Base-by-base conservation (phyloP, 2,329 filamentous ascomycete genomes). In the Aspergillus brasiliensis region DNA sequence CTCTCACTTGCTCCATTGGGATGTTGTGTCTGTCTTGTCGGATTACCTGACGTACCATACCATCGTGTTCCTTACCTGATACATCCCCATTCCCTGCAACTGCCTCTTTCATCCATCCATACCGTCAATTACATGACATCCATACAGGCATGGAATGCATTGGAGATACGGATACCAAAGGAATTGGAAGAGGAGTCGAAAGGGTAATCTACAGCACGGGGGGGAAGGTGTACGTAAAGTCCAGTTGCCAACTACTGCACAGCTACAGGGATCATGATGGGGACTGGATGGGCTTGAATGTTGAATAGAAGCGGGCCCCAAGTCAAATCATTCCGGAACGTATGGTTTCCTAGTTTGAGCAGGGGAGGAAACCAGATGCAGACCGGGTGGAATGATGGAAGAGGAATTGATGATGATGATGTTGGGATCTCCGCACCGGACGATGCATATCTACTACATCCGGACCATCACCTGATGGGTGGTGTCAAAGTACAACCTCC, bases 371-470 rank as follows among this genome's bases (percentile, higher is more conserved):
- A 11, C 31, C 31, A 28, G 15, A 23, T 34, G 40, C 40, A 28
- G 25, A n/a, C 46, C 21, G 40, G 48, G 47, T 46, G 51, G 57
- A 46, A 46, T 47, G 51, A 48, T 53, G n/a, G 47, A 37, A n/a
- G 37, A 47, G 52, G 25, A 3, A 49, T 27, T 10, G 52, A 42
- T 58, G 59, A 61, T 17, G 52, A 42, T 61, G 59, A 56, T 58
- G 58, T 55, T 31, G 49, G 55, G 48, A 54, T 56, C 59, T 59
- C 59, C 59, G 56, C 59, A 62, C 46, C 55, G 51, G 51, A 40
- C 31, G 51, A 42, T 52, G 51, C 48, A 52, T 17, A 28, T 49
- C 46, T 11, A 8, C 46, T 11, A 8, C 46, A 28, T 49, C 23
- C 46, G 23, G 25, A 11, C 46, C 27, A 49, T 52, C 47, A 59